Percentiles rank a stretch among this genome's conserved stretches.
Evolutionary conservation across 768 basidiomycete genomes (phyloP).

Genomic region (Trametes punicea): DNA sequence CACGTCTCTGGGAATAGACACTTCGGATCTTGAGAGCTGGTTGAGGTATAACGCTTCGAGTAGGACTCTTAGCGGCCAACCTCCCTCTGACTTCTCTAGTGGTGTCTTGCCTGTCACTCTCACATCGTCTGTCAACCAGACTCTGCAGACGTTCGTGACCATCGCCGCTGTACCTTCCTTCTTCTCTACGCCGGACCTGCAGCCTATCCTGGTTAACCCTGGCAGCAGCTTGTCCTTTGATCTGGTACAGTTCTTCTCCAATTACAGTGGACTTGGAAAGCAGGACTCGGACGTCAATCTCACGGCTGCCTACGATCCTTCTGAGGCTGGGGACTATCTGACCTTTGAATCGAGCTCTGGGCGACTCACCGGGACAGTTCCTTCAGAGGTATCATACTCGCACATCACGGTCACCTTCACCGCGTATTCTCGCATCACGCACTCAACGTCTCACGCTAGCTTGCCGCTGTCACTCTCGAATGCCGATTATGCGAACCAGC

Average conservation of each 20-base stretch:
- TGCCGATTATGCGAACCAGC: slow-evolving; percentile 37
- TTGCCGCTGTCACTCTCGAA: slow-evolving; percentile 49
- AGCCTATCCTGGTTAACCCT: slow-evolving; percentile 52
- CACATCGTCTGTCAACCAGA: slow-evolving; percentile 64
- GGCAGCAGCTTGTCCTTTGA: slow-evolving; percentile 51
- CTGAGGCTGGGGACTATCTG: slow-evolving; percentile 47
- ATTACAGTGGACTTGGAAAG: slow-evolving; percentile 34
- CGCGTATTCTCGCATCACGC: slow-evolving; percentile 62
- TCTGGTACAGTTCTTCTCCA: slow-evolving; percentile 55
- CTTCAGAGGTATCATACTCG: slow-evolving; percentile 40
- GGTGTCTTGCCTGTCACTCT: slow-evolving; percentile 58
- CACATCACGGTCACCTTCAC: slow-evolving; percentile 57
- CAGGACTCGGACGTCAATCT: slow-evolving; percentile 48
- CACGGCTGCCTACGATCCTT: slow-evolving; percentile 53
- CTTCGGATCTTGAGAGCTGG: slow-evolving; percentile 53
- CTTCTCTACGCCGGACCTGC: slow-evolving; percentile 58
- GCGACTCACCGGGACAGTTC: slow-evolving; percentile 55
- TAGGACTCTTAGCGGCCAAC: slow-evolving; percentile 60
- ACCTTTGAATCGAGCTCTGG: slow-evolving; percentile 45
- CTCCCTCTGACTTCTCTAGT: slow-evolving; percentile 44
- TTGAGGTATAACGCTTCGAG: slow-evolving; percentile 54
- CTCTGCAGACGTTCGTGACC: slow-evolving; percentile 57
- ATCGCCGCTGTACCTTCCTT: slow-evolving; percentile 70
- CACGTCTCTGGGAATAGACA: slow-evolving; percentile 53
- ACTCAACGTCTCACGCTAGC: slow-evolving; percentile 66